Base-by-base conservation (phyloP, 2,329 filamentous ascomycete genomes). In the Simplicillium aogashimaense region DNA sequence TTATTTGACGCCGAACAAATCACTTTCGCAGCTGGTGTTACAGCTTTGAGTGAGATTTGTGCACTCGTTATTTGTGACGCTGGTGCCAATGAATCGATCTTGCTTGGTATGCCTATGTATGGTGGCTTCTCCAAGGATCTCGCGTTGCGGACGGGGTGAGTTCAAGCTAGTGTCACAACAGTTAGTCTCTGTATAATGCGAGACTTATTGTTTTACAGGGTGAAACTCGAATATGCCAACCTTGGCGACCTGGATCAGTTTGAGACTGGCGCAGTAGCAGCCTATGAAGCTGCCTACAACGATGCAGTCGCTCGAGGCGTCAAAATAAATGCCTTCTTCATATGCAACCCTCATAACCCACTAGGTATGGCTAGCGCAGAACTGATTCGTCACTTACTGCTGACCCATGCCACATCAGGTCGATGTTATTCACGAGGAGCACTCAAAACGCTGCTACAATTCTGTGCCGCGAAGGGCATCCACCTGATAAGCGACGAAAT, bases 261-360 rank as follows among this genome's bases (percentile, higher is more conserved):
- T 25, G 20, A 25, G 6, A 25, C 20, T 6, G 20, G 20, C 9
- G 20, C 20, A 6, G 9, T 25, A 25, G 20, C 20, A 25, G 20
- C 20, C 9, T 25, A 25, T 9, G 20, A 25, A 25, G 20, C 20
- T 25, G 20, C 6, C 6, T 25, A 25, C 20, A 25, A 25, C 20
- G 9, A 25, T 25, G 20, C 20, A 25, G 6, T 25, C 20, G 20
- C 20, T 9, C 20, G 20, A 25, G 20, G 31, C 13, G 7, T 36
- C 14, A 36, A 30, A 9, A 14, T 40, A 14, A 35, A 35, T 9
- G 39, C 39, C 3, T 25, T 40, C 15, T 16, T 40, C 17, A 40
- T 40, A 16, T 35, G 32, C 32, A 40, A 40, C 16, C 39, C 39
- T 3, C 39, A 40, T 36, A 40, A 40, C n/a, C 39, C 39, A 12